These are phyloP conservation scores for Crithidia sp. DNA, from an alignment of 208 protist genomes.

Conservation along the genomic window DNA sequence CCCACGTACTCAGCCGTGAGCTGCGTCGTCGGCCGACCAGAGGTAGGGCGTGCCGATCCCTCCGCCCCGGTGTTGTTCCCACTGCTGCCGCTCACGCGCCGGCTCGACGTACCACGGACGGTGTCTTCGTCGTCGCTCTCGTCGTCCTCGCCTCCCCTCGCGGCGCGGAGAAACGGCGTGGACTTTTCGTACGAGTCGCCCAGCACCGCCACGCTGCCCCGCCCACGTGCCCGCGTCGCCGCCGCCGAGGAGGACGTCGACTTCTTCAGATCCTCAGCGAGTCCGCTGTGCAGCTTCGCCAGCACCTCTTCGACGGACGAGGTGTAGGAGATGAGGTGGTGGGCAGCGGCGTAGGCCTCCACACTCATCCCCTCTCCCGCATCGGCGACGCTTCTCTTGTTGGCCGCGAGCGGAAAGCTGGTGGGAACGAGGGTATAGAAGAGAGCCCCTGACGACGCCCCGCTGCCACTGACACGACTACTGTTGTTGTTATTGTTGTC, in stretches of 20 bases:
- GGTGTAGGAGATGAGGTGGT: conserved; percentile 35
- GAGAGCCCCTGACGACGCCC: background rate
- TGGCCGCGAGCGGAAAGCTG: background rate
- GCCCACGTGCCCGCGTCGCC: background rate
- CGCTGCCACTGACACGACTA: background rate
- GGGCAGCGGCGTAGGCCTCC: conserved; percentile 22
- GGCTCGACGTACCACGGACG: conserved; percentile 1
- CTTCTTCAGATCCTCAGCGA: conserved; percentile 14
- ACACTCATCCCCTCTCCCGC: conserved; percentile 21
- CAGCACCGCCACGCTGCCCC: background rate
- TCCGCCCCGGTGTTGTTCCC: background rate
- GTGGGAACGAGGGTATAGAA: conserved; percentile 30
- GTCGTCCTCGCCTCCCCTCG: background rate
- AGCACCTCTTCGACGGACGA: conserved; percentile 42
- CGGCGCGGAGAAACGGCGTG: background rate
- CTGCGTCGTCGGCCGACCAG: background rate
- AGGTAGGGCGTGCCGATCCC: background rate
- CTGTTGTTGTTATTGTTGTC: background rate
- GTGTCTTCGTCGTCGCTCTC: conserved; percentile 1
- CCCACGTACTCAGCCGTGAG: conserved; percentile 48
- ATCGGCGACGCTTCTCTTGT: background rate
- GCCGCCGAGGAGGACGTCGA: background rate
- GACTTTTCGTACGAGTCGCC: conserved; percentile 5
- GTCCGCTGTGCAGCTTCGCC: conserved; percentile 21
- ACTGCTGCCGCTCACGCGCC: background rate